These are phyloP conservation scores for Plasmodium malariae DNA, from an alignment of 169 alveolate species.

Conservation along the genomic window DNA sequence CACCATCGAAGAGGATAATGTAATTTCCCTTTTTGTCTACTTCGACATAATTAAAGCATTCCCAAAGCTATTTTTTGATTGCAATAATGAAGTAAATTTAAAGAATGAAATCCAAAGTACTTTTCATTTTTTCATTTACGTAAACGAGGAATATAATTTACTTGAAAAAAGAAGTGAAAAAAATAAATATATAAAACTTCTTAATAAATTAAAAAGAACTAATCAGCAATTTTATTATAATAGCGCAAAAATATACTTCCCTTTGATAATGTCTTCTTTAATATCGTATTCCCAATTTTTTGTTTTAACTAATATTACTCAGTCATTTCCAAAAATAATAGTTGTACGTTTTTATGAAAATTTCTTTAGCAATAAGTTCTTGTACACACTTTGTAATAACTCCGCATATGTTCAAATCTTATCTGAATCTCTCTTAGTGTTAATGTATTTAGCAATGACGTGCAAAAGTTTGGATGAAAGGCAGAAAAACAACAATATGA, in stretches of 20 bases:
- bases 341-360: slow-evolving; percentile 17
- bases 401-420: slow-evolving; percentile 31
- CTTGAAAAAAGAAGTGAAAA: slow-evolving; percentile 42
- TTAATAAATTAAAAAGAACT: slow-evolving; percentile 4
- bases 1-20: slow-evolving; percentile 20
- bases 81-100: slow-evolving; percentile 28
- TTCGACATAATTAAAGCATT: slow-evolving; percentile 37
- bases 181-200: slow-evolving; percentile 14
- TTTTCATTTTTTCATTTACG: slow-evolving; percentile 52
- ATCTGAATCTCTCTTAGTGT: slow-evolving; percentile 42
- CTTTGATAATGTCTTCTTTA: slow-evolving; percentile 45
- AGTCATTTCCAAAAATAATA: not conserved
- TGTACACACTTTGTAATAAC: slow-evolving; percentile 64
- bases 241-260: slow-evolving; percentile 65
- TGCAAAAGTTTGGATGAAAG: too few species aligned
- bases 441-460: slow-evolving; percentile 1
- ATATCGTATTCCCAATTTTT: slow-evolving; percentile 46
- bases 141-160: slow-evolving; percentile 32
- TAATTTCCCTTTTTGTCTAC: slow-evolving; percentile 53
- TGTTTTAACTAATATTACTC: not conserved
- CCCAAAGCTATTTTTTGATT: slow-evolving; percentile 8
- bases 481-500: too few species aligned
- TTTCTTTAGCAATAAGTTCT: slow-evolving; percentile 62
- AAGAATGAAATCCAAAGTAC: slow-evolving; percentile 34
- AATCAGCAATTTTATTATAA: slow-evolving; percentile 19